Percentiles rank a stretch among this genome's conserved stretches.
Conservation (phyloP, 1,284 basidiomycete genomes). For the Microbotryum lychnidis-dioicae region DNA sequence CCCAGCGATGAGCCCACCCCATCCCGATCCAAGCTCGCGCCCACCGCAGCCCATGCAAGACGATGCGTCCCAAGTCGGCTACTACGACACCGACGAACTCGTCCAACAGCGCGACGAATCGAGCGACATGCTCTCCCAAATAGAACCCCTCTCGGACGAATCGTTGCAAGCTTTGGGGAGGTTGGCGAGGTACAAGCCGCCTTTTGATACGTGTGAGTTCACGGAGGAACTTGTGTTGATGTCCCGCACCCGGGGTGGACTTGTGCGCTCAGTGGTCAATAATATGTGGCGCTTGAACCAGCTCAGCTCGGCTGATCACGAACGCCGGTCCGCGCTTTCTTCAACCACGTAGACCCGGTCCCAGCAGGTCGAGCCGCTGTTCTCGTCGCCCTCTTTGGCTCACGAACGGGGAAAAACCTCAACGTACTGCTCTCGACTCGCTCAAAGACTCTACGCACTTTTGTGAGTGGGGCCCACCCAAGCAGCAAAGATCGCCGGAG, state of each 20-base stretch:
- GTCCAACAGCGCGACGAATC: neutral
- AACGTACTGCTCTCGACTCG: slow-evolving; percentile 29
- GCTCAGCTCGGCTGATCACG: neutral
- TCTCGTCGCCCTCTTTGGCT: slow-evolving; percentile 23
- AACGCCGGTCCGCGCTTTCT: too few relatives aligned
- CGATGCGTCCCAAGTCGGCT: too few relatives aligned
- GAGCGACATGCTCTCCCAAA: neutral
- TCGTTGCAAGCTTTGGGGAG: slow-evolving; percentile 16
- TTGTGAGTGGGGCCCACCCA: slow-evolving; percentile 8
- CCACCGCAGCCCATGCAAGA: neutral
- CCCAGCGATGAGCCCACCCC: too few relatives aligned
- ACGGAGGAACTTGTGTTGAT: neutral
- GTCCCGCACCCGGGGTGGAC: neutral
- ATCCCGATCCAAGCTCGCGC: too few relatives aligned
- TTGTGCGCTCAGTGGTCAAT: neutral
- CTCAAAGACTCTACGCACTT: slow-evolving; percentile 12
- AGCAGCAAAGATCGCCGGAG: too few relatives aligned
- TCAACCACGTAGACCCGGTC: slow-evolving; percentile 5
- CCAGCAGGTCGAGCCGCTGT: slow-evolving; percentile 23
- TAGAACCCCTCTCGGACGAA: slow-evolving; percentile 16
- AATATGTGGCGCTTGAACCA: neutral
- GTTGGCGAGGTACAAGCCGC: slow-evolving; percentile 21
- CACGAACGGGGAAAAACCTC: slow-evolving; percentile 20
- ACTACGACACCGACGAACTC: neutral
- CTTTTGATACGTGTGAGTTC: slow-evolving; percentile 13